A percentile compares a stretch with the other conserved stretches of the same genome.
These are phyloP conservation scores for Sideroxylon spinosum DNA, from an alignment of 179 eudicot species.

Conservation along the genomic window DNA sequence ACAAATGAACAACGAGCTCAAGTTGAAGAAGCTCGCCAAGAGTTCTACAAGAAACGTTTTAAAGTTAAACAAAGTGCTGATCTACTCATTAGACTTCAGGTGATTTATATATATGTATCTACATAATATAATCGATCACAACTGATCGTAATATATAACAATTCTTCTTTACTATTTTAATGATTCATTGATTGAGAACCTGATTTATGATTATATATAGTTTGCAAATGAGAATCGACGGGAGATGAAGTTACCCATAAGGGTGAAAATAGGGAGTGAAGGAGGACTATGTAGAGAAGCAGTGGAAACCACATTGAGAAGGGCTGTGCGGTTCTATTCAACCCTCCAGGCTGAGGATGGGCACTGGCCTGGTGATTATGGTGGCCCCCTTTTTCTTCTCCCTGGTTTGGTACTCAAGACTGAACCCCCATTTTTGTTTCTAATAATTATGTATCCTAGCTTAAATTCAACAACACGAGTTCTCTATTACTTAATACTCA, in stretches of 20 bases:
- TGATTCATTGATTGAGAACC: neutral
- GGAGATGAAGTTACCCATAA: conserved; percentile 39
- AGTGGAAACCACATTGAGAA: conserved; percentile 56
- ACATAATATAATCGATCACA: neutral
- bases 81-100: conserved; percentile 18
- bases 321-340: conserved; percentile 72
- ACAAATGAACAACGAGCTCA: conserved; percentile 17
- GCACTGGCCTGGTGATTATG: conserved; percentile 96
- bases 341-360: conserved; percentile 89
- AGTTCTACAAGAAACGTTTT: conserved; percentile 20
- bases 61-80: conserved; percentile 22
- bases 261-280: conserved; percentile 49
- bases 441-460: no score
- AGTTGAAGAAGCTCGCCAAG: conserved; percentile 22
- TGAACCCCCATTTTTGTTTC: neutral
- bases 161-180: neutral
- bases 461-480: no score
- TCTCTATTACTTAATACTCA: no score
- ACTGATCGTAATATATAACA: no score
- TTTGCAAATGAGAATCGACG: conserved; percentile 54
- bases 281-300: conserved; percentile 53
- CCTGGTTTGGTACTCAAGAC: conserved; percentile 69
- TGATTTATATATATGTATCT: neutral
- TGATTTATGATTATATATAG: conserved; percentile 21
- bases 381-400: conserved; percentile 87